These are phyloP conservation scores for Mycena capillaripes DNA, from an alignment of 768 basidiomycete genomes.

Conservation along the genomic window DNA sequence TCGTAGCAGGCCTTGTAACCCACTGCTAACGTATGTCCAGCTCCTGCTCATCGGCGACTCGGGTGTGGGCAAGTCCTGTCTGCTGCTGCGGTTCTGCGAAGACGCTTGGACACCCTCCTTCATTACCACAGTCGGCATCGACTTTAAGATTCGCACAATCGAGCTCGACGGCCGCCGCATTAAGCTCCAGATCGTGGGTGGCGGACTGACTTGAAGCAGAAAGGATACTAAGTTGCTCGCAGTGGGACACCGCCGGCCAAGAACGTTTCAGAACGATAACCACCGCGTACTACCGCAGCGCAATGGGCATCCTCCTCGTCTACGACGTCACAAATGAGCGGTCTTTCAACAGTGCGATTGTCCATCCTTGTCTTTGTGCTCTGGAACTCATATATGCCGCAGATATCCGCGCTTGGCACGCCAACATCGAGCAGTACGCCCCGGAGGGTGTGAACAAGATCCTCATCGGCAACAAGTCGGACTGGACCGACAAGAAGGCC, in stretches of 20 bases:
- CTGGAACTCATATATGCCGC: background rate
- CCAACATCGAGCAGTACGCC: slow-evolving; percentile 96
- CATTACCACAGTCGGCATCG: slow-evolving; percentile 73
- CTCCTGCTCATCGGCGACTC: slow-evolving; percentile 95
- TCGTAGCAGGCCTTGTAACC: background rate
- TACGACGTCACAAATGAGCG: slow-evolving; percentile 91
- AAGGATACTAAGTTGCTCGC: slow-evolving; percentile 39
- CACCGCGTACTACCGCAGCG: slow-evolving; percentile 99
- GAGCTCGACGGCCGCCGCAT: slow-evolving; percentile 98
- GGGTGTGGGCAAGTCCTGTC: slow-evolving; percentile 97
- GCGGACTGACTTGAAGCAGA: too few relatives aligned
- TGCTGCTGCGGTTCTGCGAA: slow-evolving; percentile 81
- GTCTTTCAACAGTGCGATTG: slow-evolving; percentile 72
- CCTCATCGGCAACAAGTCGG: slow-evolving; percentile 98
- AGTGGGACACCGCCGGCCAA: slow-evolving; percentile 99
- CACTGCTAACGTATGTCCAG: slow-evolving; percentile 19
- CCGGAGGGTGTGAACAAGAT: slow-evolving; percentile 99
- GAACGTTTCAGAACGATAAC: slow-evolving; percentile 99
- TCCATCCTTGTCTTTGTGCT: background rate
- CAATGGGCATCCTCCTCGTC: slow-evolving; percentile 98
- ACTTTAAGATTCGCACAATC: slow-evolving; percentile 99
- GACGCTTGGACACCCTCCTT: slow-evolving; percentile 37
- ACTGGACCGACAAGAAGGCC: slow-evolving; percentile 96
- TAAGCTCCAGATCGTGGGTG: slow-evolving; percentile 97
- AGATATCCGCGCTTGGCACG: slow-evolving; percentile 55